Evolutionary conservation across 225 moss, liverwort and hornwort genomes (phyloP), one percentile per base, ranked within the genome.

Genomic region (Physcomitrium patens): DNA sequence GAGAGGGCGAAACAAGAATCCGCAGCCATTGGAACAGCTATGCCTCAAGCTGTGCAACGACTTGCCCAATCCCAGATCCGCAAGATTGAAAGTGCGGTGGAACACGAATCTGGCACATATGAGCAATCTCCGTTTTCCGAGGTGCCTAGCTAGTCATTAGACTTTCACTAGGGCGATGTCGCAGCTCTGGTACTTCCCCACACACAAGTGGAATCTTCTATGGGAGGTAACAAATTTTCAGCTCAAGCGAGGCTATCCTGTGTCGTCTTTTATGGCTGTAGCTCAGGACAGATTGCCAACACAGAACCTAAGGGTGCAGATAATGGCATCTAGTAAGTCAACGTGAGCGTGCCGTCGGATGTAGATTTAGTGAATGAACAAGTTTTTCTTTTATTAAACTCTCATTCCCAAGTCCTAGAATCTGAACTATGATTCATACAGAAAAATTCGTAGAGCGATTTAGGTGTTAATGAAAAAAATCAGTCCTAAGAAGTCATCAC

Each of bases 21-120:
- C 7, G 31, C 7, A 37, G 4, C 24, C 24, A 24, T 24, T 24
- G 1, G 24, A 24, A 24, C 24, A 1, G 24, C 31, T 37, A 37
- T 37, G 5, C 31, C 31, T 37, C 31, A 37, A 1, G 31, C 7
- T 60, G 20, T 54, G 19, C 84, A 74, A 54, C 74, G 84, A 60
- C 74, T 87, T 27, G 83, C 82, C 20, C 70, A 84, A 63, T 81
- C 87, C 26, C 72, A 71, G 67, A 71, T 82, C 64, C 84, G 82
- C 64, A 77, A 71, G 71, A 42, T 62, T 8, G 79, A 75, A 61
- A 68, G 20, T 23, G 54, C 23, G 64, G 63, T 63, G 43, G 52
- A 79, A 67, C 63, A 67, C 16, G 48, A 16, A 46, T n/a, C n/a
- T 63, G 76, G 23, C 31, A n/a, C 48, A 18, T 60, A 76, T 70